These are phyloP conservation scores for Guadua angustifolia DNA, from an alignment of 176 grass and related monocot species.

Conservation along the genomic window DNA sequence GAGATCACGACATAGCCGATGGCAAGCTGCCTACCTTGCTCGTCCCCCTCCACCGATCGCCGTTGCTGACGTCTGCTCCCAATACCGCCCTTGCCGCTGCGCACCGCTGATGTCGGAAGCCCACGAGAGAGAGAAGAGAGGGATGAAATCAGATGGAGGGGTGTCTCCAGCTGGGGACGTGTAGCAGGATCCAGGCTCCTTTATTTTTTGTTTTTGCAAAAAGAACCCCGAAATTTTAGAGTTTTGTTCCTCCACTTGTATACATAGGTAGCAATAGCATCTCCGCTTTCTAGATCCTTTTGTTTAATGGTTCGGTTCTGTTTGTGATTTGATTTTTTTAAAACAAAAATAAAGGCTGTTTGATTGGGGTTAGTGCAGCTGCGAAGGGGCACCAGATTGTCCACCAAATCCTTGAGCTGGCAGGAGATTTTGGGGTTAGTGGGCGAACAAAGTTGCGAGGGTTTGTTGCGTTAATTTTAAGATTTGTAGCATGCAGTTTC, in stretches of 20 bases:
- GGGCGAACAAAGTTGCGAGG: conserved; percentile 12
- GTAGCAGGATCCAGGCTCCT: not conserved
- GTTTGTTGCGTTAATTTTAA: conserved; percentile 2
- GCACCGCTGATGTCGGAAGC: conserved; percentile 49
- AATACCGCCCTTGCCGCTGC: conserved; percentile 50
- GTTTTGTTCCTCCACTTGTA: not conserved
- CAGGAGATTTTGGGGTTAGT: conserved; percentile 28
- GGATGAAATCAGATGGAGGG: conserved; percentile 30
- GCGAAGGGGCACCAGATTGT: not conserved
- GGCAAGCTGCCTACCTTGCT: not conserved
- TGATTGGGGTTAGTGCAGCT: conserved; percentile 37
- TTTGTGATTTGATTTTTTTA: not conserved
- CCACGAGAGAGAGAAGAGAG: not conserved
- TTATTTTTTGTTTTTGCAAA: not conserved
- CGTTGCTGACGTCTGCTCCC: not conserved
- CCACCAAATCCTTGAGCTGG: conserved; percentile 34
- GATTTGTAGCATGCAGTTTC: too few relatives aligned
- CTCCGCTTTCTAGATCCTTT: not conserved
- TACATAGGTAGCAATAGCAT: not conserved
- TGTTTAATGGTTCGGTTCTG: conserved; percentile 20
- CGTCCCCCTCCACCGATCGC: conserved; percentile 3
- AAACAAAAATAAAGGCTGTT: not conserved
- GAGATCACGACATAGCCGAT: conserved; percentile 42
- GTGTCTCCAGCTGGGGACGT: not conserved
- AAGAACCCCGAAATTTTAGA: not conserved